Evolutionary conservation across 495 filamentous ascomycete species (phyloP).

Genomic region (Chaetomium fimeti): DNA sequence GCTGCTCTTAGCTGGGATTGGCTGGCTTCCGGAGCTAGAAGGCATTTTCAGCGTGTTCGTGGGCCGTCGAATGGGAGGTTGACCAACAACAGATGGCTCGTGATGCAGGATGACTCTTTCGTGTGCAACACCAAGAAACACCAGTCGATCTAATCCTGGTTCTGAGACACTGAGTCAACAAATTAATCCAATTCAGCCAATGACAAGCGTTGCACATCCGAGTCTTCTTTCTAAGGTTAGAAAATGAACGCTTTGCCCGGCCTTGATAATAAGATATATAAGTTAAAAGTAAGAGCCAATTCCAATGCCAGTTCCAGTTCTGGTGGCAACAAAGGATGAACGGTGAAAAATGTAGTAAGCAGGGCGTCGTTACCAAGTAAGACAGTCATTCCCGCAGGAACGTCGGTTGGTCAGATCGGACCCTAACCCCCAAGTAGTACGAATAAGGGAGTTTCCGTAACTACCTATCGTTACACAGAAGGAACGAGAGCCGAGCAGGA

Average conservation of each 20-base stretch:
- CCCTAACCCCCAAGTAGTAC: background rate
- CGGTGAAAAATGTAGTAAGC: background rate
- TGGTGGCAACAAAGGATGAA: background rate
- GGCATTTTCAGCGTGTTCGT: constrained; percentile 5
- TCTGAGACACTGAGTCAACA: too few relatives aligned
- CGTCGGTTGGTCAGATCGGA: background rate
- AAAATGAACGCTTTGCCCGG: background rate
- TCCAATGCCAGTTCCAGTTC: background rate
- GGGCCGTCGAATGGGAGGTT: background rate
- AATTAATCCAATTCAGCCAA: too few relatives aligned
- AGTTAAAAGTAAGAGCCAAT: background rate
- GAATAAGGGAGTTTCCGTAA: too few relatives aligned
- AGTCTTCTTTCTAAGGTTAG: background rate
- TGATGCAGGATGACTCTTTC: background rate
- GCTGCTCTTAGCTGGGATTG: constrained; percentile 20
- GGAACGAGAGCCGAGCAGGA: background rate
- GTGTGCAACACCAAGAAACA: background rate
- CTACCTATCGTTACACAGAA: background rate
- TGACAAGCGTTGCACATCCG: too few relatives aligned
- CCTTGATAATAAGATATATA: background rate
- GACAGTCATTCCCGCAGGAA: too few relatives aligned
- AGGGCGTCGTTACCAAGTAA: too few relatives aligned
- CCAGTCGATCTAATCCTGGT: too few relatives aligned
- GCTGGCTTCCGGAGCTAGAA: constrained; percentile 15
- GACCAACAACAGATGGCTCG: background rate